Conservation (phyloP, 2,329 filamentous ascomycete species). For the Penicillium expansum region DNA sequence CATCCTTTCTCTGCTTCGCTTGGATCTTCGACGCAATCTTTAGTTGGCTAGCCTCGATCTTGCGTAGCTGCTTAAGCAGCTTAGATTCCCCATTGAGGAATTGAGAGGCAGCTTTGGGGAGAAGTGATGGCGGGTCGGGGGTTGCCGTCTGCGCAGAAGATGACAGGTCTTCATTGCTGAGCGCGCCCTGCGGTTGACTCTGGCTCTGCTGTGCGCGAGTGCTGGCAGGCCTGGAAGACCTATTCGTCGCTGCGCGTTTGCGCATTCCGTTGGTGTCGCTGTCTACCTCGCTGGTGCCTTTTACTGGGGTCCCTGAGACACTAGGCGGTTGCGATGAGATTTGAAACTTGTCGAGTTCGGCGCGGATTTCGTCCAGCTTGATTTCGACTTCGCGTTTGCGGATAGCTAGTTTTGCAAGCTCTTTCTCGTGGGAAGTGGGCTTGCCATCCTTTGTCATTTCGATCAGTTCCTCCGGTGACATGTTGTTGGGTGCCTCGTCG, state of each 20-base stretch:
- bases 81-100: slow-evolving; percentile 38
- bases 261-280: slow-evolving; percentile 20
- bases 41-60: slow-evolving; percentile 42
- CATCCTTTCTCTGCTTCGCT: slow-evolving; percentile 37
- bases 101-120: slow-evolving; percentile 31
- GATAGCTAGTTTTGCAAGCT: slow-evolving; percentile 44
- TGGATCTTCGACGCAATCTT: slow-evolving; percentile 43
- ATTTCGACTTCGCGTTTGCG: slow-evolving; percentile 40
- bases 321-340: slow-evolving; percentile 9
- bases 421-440: slow-evolving; percentile 40
- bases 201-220: slow-evolving; percentile 19
- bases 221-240: slow-evolving; percentile 15
- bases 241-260: slow-evolving; percentile 20
- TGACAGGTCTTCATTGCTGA: slow-evolving; percentile 17
- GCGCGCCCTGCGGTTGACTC: slow-evolving; percentile 1
- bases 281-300: slow-evolving; percentile 16
- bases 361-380: slow-evolving; percentile 37
- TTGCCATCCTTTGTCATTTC: slow-evolving; percentile 31
- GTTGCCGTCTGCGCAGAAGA: slow-evolving; percentile 8
- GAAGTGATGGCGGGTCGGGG: slow-evolving; percentile 20
- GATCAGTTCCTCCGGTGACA: slow-evolving; percentile 26
- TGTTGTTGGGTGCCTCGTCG: slow-evolving; percentile 21
- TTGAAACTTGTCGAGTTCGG: slow-evolving; percentile 34
- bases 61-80: slow-evolving; percentile 39
- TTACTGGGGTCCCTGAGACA: slow-evolving; percentile 4